Evolutionary conservation across 805 yeast species (phyloP).

Genomic region (Pichia insulana): DNA sequence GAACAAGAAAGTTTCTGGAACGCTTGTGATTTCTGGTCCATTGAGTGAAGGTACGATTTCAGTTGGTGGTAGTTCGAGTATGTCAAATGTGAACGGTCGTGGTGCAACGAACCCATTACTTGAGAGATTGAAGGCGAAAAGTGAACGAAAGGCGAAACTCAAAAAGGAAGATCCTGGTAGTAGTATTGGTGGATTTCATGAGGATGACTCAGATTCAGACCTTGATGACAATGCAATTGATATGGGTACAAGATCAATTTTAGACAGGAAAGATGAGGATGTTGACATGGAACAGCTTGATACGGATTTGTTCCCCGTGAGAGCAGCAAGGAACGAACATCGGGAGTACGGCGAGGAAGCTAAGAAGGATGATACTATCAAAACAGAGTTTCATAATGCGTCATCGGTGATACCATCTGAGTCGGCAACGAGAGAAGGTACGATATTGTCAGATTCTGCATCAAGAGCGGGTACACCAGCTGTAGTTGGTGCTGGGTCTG

Average conservation of each 20-base stretch:
- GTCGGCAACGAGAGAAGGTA: constrained; percentile 18
- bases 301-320: constrained; percentile 56
- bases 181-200: constrained; percentile 14
- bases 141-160: constrained; percentile 4
- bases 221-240: constrained; percentile 24
- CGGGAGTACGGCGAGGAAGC: constrained; percentile 28
- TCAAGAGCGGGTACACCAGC: constrained; percentile 4
- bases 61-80: constrained; percentile 24
- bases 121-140: constrained; percentile 13
- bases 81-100: constrained; percentile 5
- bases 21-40: constrained; percentile 70
- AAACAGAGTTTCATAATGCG: constrained; percentile 25
- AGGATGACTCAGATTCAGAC: constrained; percentile 26
- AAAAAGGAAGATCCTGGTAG: constrained; percentile 12
- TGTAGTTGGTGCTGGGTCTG: background rate
- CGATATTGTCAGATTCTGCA: constrained; percentile 8
- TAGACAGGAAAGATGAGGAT: constrained; percentile 11
- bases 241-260: constrained; percentile 4
- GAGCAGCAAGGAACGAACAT: constrained; percentile 50
- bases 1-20: constrained; percentile 31
- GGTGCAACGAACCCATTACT: constrained; percentile 33
- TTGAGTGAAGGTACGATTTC: constrained; percentile 56
- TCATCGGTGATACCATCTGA: constrained; percentile 18
- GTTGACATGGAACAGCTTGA: constrained; percentile 34
- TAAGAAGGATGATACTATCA: constrained; percentile 25